phyloP scores from a whole-genome alignment of 2,329 filamentous ascomycete species.

The Alternaria conjuncta region DNA sequence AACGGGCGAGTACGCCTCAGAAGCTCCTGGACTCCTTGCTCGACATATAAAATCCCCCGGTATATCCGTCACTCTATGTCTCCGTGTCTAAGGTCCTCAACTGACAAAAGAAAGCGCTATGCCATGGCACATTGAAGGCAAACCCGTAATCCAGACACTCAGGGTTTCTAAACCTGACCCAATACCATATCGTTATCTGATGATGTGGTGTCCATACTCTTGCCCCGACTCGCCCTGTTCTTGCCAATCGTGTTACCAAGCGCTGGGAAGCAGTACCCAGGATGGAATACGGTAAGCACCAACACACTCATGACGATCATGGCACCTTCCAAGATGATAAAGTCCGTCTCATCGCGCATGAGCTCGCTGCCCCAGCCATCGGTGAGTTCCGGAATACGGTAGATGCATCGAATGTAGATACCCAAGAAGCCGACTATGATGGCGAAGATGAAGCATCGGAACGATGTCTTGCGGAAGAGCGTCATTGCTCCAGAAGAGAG shows the following conservation, averaged over 20 bases:
- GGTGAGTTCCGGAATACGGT: slow-evolving; percentile 58
- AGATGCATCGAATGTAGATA: slow-evolving; percentile 58
- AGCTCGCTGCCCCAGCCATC: slow-evolving; percentile 55
- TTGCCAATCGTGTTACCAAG: slow-evolving; percentile 31
- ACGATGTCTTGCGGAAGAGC: slow-evolving; percentile 30
- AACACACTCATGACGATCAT: slow-evolving; percentile 59
- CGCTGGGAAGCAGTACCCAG: slow-evolving; percentile 49
- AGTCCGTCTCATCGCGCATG: slow-evolving; percentile 57
- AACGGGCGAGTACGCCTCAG: not conserved
- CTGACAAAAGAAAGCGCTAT: not conserved
- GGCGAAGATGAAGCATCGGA: slow-evolving; percentile 41
- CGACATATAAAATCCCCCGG: not conserved
- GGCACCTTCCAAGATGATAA: slow-evolving; percentile 60
- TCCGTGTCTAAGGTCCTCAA: not conserved
- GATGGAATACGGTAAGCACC: slow-evolving; percentile 57
- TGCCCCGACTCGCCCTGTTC: slow-evolving; percentile 14
- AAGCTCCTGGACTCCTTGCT: not conserved
- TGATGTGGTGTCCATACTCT: slow-evolving; percentile 20
- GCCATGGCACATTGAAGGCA: not conserved
- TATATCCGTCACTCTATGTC: not conserved
- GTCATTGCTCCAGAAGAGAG: slow-evolving; percentile 25
- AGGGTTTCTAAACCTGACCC: not conserved
- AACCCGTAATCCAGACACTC: not conserved
- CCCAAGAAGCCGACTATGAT: slow-evolving; percentile 51
- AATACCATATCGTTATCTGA: slow-evolving; percentile 27